Conservation (phyloP, 2,329 filamentous ascomycete genomes). For the Colletotrichum gigasporum region DNA sequence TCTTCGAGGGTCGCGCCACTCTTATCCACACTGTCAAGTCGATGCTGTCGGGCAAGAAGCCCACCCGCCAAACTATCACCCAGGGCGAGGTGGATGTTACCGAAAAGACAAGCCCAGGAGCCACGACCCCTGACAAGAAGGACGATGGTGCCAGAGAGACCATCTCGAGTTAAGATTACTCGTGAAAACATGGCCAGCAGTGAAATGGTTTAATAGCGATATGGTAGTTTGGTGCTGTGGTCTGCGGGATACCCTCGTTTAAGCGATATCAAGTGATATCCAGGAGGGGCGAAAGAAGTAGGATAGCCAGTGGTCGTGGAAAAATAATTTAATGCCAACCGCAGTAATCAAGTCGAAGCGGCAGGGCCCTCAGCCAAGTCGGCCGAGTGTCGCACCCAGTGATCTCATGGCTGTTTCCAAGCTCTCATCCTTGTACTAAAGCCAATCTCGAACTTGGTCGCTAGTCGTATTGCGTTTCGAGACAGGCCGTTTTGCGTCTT, state of each 20-base stretch:
- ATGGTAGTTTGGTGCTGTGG: not conserved
- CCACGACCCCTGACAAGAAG: slow-evolving; percentile 26
- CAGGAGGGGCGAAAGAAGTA: too few relatives aligned
- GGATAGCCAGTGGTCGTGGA: too few relatives aligned
- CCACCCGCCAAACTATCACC: slow-evolving; percentile 20
- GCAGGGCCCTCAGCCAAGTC: too few relatives aligned
- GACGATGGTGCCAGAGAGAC: slow-evolving; percentile 4
- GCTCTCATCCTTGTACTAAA: too few relatives aligned
- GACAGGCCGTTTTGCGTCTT: too few relatives aligned
- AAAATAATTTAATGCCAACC: too few relatives aligned
- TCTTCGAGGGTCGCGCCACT: slow-evolving; percentile 80
- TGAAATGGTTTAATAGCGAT: not conserved
- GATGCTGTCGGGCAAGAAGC: slow-evolving; percentile 60
- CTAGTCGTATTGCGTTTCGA: too few relatives aligned
- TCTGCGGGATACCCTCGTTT: slow-evolving; percentile 8
- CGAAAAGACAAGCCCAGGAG: slow-evolving; percentile 25
- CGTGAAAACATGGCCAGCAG: accelerated
- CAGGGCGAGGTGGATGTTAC: slow-evolving; percentile 28
- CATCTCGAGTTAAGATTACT: not conserved
- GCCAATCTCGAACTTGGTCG: too few relatives aligned
- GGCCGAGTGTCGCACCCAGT: too few relatives aligned
- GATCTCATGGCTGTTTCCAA: too few relatives aligned
- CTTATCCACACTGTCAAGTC: slow-evolving; percentile 68
- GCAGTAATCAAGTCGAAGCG: too few relatives aligned
- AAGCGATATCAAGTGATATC: too few relatives aligned